phyloP scores from a whole-genome alignment of 306 rosid species.

The Rosa persica region DNA sequence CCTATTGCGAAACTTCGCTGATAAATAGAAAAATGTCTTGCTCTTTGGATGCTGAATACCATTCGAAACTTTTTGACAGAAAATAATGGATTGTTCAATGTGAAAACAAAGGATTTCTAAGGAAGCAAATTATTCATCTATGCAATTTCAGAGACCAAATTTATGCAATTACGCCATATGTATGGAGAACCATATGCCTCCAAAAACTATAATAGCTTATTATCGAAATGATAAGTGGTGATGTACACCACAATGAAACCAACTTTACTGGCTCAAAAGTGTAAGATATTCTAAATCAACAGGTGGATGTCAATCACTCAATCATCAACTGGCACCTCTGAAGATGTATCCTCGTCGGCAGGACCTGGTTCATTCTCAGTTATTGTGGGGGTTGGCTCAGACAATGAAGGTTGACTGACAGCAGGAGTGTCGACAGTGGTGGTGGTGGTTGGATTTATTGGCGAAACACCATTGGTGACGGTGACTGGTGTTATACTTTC shows the following conservation, averaged over 20 bases:
- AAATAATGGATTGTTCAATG: neutral
- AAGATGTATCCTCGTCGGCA: constrained; percentile 8
- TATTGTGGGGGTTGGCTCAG: constrained; percentile 27
- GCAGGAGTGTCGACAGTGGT: constrained; percentile 22
- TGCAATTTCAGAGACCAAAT: neutral
- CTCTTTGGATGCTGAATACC: neutral
- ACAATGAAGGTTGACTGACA: constrained; percentile 15
- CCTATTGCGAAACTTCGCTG: neutral
- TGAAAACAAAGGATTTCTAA: neutral
- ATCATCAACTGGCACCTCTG: constrained; percentile 27
- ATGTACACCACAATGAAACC: neutral
- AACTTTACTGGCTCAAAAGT: constrained; percentile 7
- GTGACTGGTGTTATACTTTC: constrained; percentile 15
- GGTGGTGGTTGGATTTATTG: constrained; percentile 28
- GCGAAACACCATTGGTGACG: constrained; percentile 16
- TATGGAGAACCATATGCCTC: neutral
- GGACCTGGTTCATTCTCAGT: neutral
- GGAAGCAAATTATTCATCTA: neutral
- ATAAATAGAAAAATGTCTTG: neutral
- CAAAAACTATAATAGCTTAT: neutral
- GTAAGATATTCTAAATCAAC: neutral
- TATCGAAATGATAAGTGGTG: neutral
- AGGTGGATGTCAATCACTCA: constrained; percentile 17
- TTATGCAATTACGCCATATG: neutral
- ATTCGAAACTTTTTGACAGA: neutral